Evolutionary conservation across 2,329 filamentous ascomycete species (phyloP).

Genomic region (Malbranchea zuffiana): DNA sequence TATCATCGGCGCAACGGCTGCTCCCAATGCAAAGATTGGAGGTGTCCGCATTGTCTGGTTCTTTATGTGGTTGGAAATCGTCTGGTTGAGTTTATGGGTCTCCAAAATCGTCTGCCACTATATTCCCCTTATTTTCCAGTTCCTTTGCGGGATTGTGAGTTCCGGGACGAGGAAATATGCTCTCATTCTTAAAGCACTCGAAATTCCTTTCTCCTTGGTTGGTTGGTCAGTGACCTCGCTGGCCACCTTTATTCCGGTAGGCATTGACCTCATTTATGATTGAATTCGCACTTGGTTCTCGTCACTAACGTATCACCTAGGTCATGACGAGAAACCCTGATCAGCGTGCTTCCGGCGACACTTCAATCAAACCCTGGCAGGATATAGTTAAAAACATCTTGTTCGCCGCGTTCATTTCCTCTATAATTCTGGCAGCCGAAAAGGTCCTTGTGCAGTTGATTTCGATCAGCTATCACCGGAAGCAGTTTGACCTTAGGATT

Average conservation of each 20-base stretch:
- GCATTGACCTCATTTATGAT: slow-evolving; percentile 11
- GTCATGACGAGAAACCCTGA: slow-evolving; percentile 37
- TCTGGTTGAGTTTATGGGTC: slow-evolving; percentile 54
- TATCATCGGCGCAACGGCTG: slow-evolving; percentile 47
- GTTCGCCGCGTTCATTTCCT: slow-evolving; percentile 46
- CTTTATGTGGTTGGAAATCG: slow-evolving; percentile 54
- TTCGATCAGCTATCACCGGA: slow-evolving; percentile 57
- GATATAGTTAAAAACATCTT: slow-evolving; percentile 48
- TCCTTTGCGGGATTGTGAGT: slow-evolving; percentile 52
- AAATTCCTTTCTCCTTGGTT: slow-evolving; percentile 51
- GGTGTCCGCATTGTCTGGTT: slow-evolving; percentile 49
- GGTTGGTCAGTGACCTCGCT: slow-evolving; percentile 50
- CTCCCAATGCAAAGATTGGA: slow-evolving; percentile 40
- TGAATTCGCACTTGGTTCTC: background rate
- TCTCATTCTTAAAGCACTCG: slow-evolving; percentile 46
- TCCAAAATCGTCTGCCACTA: slow-evolving; percentile 50
- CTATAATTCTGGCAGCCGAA: slow-evolving; percentile 48
- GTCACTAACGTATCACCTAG: slow-evolving; percentile 16
- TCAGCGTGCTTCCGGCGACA: slow-evolving; percentile 24
- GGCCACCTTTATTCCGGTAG: slow-evolving; percentile 48
- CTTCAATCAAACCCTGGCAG: slow-evolving; percentile 39
- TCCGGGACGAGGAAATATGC: slow-evolving; percentile 55
- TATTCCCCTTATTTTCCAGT: slow-evolving; percentile 50
- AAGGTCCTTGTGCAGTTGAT: slow-evolving; percentile 54
- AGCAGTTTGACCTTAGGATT: slow-evolving; percentile 59